phyloP scores from a whole-genome alignment of 2,329 filamentous ascomycete genomes.

The Penicillium nordicum region DNA sequence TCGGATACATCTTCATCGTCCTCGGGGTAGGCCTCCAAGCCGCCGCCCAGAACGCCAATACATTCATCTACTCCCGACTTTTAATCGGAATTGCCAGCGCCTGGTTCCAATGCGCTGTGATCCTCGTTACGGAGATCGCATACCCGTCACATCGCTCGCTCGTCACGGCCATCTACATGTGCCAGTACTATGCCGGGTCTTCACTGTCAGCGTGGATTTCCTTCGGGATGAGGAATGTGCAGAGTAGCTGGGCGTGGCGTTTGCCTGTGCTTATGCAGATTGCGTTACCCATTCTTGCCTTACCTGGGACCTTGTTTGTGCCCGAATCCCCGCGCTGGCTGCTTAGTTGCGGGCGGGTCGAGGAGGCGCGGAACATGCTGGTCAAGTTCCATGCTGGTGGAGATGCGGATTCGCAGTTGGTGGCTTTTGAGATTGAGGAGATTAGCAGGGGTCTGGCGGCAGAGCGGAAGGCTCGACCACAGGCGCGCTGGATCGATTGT shows the following conservation, averaged over 20 bases:
- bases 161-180: constrained; percentile 31
- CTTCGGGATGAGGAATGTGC: background rate
- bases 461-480: background rate
- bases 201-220: constrained; percentile 19
- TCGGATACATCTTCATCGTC: constrained; percentile 30
- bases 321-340: constrained; percentile 14
- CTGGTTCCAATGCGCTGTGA: constrained; percentile 29
- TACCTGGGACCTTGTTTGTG: background rate
- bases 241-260: constrained; percentile 11
- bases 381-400: constrained; percentile 13
- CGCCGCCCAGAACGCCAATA: constrained; percentile 15
- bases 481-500: constrained; percentile 3
- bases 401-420: constrained; percentile 5
- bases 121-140: constrained; percentile 42
- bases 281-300: constrained; percentile 5
- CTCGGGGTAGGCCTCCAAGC: constrained; percentile 23
- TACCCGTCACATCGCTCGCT: constrained; percentile 38
- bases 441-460: background rate
- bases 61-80: constrained; percentile 34
- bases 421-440: constrained; percentile 13
- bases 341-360: background rate
- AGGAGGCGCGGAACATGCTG: constrained; percentile 5
- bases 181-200: constrained; percentile 29
- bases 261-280: constrained; percentile 13
- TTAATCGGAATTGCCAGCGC: constrained; percentile 34